Evolutionary conservation across 768 basidiomycete species (phyloP), one percentile per base, ranked within the genome.

Genomic region (Leccinum boreale): DNA sequence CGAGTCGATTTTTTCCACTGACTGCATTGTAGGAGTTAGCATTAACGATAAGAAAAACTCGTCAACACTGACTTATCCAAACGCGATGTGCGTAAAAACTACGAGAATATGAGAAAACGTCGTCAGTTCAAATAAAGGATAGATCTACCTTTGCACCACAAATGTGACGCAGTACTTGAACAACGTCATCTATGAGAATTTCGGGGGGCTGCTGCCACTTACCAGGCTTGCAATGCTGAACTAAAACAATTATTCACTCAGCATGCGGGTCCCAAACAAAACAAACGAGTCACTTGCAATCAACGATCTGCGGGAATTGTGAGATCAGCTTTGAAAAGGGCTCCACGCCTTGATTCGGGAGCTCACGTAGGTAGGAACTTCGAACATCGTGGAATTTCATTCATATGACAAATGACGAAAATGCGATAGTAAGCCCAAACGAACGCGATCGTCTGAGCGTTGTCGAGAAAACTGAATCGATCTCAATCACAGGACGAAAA

Each of bases 51-150:
- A 36, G 19, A 21, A 0, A n/a, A 24, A 17, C 4, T 2, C 12
- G 15, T 3, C 29, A 7, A 4, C 14, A 51, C 67, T 45, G 46
- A 68, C 67, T 69, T 60, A 68, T 67, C 65, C 65, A 70, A 12
- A 70, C 61, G 33, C 65, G 66, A 33, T 68, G 68, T n/a, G 58
- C 56, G 24, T 70, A 70, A 39, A 68, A 68, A 56, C 68, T 70
- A 45, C 35, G 8, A 21, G 7, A 2, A 0, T 1, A 15, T 65
- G 14, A 61, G 58, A 17, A 9, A 33, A 47, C 3, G 3, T 2
- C 31, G n/a, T 33, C 31, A 46, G 26, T 19, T 10, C 11, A 36
- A 4, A 36, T 11, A n/a, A 9, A 3, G 36, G 29, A 17, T 23
- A 17, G 14, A 2, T 29, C 6, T 55, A 69, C 67, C 61, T 36